Evolutionary conservation across 306 rosid genomes (phyloP), one percentile per base, ranked within the genome.

Genomic region (Geum urbanum): DNA sequence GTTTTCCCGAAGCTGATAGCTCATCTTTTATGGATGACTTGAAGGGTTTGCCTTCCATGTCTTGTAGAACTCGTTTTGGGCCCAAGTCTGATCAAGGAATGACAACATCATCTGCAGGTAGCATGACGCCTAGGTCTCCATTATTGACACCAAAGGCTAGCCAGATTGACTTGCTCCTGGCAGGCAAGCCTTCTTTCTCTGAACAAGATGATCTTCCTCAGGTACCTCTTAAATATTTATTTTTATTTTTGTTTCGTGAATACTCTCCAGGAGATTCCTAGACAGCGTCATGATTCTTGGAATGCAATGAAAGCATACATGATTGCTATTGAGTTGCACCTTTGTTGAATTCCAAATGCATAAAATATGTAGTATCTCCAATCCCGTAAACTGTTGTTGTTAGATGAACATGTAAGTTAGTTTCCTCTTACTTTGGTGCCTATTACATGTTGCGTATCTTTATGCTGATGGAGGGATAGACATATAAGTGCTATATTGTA

Each of bases 91-190:
- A 94, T 79, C 99, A 91, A 69, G 99, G 99, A 75, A 91, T 94
- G 97, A 84, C 99, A 32, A 88, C 97, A 47, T 91, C 99, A 74
- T 94, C 99, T 58, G 99, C 95, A 10, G 99, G 97, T 75, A 94
- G 99, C 88, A 87, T 94, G 92, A 94, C 99, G 71, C 99, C 99
- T 58, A 88, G 99, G 76, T 94, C 99, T 84, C 99, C 99, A 7
- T 70, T 94, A 76, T 78, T 91, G 86, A 94, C 99, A 49, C 99
- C 99, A 59, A 89, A 94, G 84, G 86, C 89, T 54, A 94, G 96
- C 81, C 97, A 87, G 77, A 87, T 94, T 82, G 99, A 94, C 72
- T 79, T 94, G 81, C 90, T 94, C 65, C 83, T 94, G 78, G 89
- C 91, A 0, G 99, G 99, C 83, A 94, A 94, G 84, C 88, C 89